Conservation (phyloP, 78 protist species). For the Dictyostelium capitatum region DNA sequence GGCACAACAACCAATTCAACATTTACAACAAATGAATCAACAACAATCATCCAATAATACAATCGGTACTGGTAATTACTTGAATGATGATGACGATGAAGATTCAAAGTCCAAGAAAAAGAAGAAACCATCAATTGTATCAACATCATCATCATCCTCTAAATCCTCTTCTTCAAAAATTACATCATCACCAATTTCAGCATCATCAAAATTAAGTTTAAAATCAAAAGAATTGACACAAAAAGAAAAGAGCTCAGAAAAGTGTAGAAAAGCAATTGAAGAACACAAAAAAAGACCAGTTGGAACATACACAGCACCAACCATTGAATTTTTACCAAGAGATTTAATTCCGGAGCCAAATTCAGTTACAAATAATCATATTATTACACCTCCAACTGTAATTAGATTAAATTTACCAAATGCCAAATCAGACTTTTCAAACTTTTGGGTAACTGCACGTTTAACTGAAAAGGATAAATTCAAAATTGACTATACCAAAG, state of each 20-base stretch:
- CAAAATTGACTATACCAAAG: conserved; percentile 24
- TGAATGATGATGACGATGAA: not conserved
- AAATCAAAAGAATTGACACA: conserved; percentile 9
- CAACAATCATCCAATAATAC: not conserved
- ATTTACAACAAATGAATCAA: not conserved
- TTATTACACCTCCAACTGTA: conserved; percentile 27
- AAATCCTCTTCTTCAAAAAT: not conserved
- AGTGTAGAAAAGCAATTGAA: conserved; percentile 7
- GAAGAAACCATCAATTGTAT: not conserved
- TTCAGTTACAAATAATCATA: conserved; percentile 20
- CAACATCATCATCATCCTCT: not conserved
- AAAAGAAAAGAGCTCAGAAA: conserved; percentile 28
- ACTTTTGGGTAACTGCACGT: conserved; percentile 18
- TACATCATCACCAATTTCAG: not conserved
- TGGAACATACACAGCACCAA: not conserved
- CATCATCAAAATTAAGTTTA: not conserved
- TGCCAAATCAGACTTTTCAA: not conserved
- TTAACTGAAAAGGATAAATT: conserved; percentile 20
- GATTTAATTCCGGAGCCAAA: conserved; percentile 25
- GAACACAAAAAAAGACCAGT: not conserved
- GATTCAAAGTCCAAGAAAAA: not conserved
- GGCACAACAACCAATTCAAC: conserved; percentile 6
- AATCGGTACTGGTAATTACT: not conserved
- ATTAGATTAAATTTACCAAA: conserved; percentile 19
- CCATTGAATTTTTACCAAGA: conserved; percentile 16